Conservation (phyloP, 176 grass and related monocot species). For the Oryza officinalis region DNA sequence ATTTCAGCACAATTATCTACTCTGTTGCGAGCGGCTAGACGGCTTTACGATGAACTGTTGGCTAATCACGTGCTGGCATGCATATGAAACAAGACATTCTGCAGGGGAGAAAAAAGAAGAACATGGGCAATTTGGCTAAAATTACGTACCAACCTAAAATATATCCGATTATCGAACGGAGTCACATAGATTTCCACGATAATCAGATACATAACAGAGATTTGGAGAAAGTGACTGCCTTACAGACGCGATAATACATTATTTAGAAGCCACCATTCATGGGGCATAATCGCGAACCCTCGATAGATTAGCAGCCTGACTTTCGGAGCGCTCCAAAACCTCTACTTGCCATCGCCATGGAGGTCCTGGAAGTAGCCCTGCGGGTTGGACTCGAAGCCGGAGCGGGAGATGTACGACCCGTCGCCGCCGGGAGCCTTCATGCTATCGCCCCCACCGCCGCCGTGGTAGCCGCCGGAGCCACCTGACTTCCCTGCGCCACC, state of each 20-base stretch:
- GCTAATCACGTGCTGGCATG: no score
- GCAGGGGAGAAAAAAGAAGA: no score
- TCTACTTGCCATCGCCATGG: conserved; percentile 10
- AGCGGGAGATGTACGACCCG: conserved; percentile 10
- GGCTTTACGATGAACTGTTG: no score
- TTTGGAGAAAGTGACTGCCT: background rate
- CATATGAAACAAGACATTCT: no score
- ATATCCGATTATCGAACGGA: background rate
- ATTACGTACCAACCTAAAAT: background rate
- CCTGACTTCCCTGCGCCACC: background rate
- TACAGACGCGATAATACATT: background rate
- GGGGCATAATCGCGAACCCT: background rate
- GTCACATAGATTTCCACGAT: background rate
- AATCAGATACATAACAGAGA: background rate
- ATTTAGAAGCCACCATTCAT: background rate
- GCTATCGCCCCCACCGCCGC: background rate
- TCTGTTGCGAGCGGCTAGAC: no score
- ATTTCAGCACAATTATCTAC: no score
- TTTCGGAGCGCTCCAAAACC: background rate
- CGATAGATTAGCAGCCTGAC: background rate
- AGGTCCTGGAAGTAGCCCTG: conserved; percentile 39
- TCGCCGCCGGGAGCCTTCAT: background rate
- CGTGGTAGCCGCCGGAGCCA: no score
- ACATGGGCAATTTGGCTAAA: no score
- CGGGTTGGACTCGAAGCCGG: conserved; percentile 34